Evolutionary conservation across 2,329 filamentous ascomycete genomes (phyloP).

Genomic region (Zymoseptoria passerinii): DNA sequence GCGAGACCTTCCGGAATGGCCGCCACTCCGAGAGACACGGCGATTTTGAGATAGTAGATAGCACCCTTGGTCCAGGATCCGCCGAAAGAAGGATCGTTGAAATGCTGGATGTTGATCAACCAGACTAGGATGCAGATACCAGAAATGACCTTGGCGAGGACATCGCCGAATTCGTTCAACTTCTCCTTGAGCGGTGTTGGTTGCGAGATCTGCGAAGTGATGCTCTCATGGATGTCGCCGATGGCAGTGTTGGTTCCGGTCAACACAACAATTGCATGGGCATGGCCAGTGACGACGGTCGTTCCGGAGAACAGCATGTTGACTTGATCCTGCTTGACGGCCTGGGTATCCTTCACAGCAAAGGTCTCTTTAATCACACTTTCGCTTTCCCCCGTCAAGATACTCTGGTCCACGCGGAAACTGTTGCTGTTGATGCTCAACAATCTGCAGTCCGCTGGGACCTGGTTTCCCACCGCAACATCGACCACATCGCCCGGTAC

Average conservation of each 20-base stretch:
- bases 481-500: conserved; percentile 90
- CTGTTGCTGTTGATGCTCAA: conserved; percentile 91
- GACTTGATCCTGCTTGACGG: conserved; percentile 93
- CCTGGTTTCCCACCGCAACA: conserved; percentile 80
- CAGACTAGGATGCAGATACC: conserved; percentile 94
- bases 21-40: conserved; percentile 92
- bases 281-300: conserved; percentile 89
- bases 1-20: conserved; percentile 96
- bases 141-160: conserved; percentile 93
- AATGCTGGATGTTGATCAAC: conserved; percentile 97
- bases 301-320: conserved; percentile 99
- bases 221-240: conserved; percentile 97
- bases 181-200: conserved; percentile 97
- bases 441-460: conserved; percentile 89
- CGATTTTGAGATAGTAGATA: conserved; percentile 99
- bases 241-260: conserved; percentile 90
- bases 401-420: conserved; percentile 93
- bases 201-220: conserved; percentile 93
- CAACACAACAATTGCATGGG: conserved; percentile 79
- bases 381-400: conserved; percentile 94
- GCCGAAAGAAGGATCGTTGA: conserved; percentile 88
- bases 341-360: conserved; percentile 65
- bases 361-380: conserved; percentile 79
- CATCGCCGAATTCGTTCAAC: conserved; percentile 95
- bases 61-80: conserved; percentile 84